These are phyloP conservation scores for Canna indica DNA, from an alignment of 176 grass and related monocot species.

Conservation along the genomic window DNA sequence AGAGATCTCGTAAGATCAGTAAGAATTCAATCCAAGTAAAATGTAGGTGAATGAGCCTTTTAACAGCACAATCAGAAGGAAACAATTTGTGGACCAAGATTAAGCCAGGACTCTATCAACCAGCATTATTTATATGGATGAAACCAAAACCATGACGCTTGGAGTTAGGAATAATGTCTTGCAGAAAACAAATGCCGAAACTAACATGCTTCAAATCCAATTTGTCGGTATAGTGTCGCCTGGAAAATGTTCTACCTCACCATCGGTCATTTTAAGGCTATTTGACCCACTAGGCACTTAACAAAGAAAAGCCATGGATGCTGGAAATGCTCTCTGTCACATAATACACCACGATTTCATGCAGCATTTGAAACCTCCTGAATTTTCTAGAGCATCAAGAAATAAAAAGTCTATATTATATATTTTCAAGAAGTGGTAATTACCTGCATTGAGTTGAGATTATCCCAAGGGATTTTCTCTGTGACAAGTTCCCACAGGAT, in stretches of 20 bases:
- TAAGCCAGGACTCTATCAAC: not conserved
- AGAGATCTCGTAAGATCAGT: too few species aligned
- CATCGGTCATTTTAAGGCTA: not conserved
- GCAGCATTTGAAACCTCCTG: not conserved
- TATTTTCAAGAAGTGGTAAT: constrained; percentile 11
- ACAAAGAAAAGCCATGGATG: not conserved
- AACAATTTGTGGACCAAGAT: too few species aligned
- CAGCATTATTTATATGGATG: not conserved
- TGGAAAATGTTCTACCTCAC: not conserved
- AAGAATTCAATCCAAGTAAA: too few species aligned
- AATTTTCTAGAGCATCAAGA: not conserved
- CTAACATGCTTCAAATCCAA: not conserved
- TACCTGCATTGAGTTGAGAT: constrained; percentile 98
- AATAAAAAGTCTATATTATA: not conserved
- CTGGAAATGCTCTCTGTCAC: not conserved
- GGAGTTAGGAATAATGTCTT: not conserved
- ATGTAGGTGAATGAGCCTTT: too few species aligned
- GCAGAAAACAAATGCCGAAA: not conserved
- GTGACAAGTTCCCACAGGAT: constrained; percentile 99
- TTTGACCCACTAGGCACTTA: not conserved
- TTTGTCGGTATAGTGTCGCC: not conserved
- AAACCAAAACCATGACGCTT: not conserved
- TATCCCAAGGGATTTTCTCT: constrained; percentile 98
- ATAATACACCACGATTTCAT: not conserved
- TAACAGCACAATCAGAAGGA: not conserved